Evolutionary conservation across 2,329 filamentous ascomycete genomes (phyloP).

Genomic region (Botryotinia convoluta): DNA sequence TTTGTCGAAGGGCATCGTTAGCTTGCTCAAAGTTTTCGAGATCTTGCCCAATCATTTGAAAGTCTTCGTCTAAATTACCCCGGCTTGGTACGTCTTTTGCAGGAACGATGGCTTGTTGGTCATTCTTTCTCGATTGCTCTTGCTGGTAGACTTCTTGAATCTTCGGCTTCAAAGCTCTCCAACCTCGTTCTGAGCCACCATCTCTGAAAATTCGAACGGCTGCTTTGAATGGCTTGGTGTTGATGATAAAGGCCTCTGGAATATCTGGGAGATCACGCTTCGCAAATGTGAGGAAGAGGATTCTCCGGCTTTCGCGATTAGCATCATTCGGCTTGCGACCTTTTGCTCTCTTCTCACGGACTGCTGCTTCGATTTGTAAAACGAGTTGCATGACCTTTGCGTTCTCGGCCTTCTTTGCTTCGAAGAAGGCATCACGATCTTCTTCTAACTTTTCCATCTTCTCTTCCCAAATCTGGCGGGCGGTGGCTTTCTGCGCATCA

Average conservation of each 20-base stretch:
- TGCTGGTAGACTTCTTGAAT: conserved; percentile 32
- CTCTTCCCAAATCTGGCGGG: conserved; percentile 27
- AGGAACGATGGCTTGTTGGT: neutral
- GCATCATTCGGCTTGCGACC: conserved; percentile 32
- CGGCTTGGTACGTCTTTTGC: neutral
- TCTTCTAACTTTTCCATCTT: conserved; percentile 28
- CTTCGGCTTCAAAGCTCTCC: conserved; percentile 37
- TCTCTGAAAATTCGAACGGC: conserved; percentile 37
- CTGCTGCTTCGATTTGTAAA: conserved; percentile 31
- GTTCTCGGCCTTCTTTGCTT: conserved; percentile 31
- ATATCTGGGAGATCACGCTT: conserved; percentile 34
- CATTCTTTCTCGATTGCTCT: conserved; percentile 3
- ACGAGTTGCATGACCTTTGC: conserved; percentile 35
- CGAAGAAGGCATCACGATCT: conserved; percentile 32
- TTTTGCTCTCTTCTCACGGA: conserved; percentile 28
- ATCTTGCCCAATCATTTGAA: neutral
- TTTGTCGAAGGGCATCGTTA: neutral
- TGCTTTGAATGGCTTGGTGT: conserved; percentile 32
- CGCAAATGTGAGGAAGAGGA: conserved; percentile 32
- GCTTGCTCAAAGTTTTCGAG: neutral
- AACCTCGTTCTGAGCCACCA: conserved; percentile 36
- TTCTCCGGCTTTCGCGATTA: conserved; percentile 31
- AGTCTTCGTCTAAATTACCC: neutral
- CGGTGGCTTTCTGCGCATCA: conserved; percentile 29
- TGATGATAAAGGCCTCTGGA: conserved; percentile 30